Evolutionary conservation across 306 rosid species (phyloP).

Genomic region (Arachis hypogaea): DNA sequence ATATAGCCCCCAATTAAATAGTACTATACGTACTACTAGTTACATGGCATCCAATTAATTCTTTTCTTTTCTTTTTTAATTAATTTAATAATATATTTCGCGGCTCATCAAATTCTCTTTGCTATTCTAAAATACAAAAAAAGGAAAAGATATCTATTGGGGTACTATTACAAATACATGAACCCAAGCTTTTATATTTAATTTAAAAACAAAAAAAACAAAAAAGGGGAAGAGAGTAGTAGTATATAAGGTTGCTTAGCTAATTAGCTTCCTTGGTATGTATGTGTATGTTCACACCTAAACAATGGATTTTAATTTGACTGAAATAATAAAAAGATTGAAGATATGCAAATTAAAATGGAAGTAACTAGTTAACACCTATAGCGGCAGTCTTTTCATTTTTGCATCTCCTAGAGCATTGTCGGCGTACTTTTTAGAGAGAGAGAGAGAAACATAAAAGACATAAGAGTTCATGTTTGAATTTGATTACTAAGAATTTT

Average conservation of each 20-base stretch:
- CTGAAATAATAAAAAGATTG: background rate
- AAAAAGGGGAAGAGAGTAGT: background rate
- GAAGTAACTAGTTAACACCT: slow-evolving; percentile 16
- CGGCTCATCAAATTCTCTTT: slow-evolving; percentile 25
- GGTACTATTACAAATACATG: slow-evolving; percentile 1
- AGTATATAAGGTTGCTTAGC: slow-evolving; percentile 12
- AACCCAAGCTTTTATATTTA: background rate
- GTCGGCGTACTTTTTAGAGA: slow-evolving; percentile 37
- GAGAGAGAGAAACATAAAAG: background rate
- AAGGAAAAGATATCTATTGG: background rate
- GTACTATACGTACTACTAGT: background rate
- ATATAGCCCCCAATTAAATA: slow-evolving; percentile 38
- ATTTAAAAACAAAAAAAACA: background rate
- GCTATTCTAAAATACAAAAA: slow-evolving; percentile 18
- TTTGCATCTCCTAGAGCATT: background rate
- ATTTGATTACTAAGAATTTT: background rate
- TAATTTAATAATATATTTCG: background rate
- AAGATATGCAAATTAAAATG: background rate
- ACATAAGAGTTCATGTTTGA: slow-evolving; percentile 40
- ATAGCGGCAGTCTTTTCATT: slow-evolving; percentile 10
- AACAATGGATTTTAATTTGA: slow-evolving; percentile 37
- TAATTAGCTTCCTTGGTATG: background rate
- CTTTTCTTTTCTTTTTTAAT: background rate
- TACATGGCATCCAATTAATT: background rate
- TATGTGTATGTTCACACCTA: slow-evolving; percentile 43